Base-by-base conservation (phyloP, 331 rosid species). In the Telfairia occidentalis region DNA sequence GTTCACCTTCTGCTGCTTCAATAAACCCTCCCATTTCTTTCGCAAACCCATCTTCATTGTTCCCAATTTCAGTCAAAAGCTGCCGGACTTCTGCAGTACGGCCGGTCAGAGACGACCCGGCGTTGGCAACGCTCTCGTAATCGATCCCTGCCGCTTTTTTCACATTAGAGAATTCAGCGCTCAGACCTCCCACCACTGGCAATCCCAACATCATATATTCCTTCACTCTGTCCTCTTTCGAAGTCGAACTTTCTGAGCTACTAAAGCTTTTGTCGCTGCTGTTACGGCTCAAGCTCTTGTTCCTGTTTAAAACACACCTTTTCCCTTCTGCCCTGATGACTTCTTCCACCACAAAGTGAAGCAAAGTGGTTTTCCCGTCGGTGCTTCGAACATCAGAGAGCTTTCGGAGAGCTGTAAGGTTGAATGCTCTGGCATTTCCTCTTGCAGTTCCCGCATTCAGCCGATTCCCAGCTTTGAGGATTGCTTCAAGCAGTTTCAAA, bases 401-500 rank as follows among this genome's bases (percentile, higher is more conserved):
- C 74, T 92, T 95, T 52, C 94, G 85, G 1, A 95, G 84, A 78
- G 99, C 83, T 66, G 74, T 81, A 81, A 95, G 90, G 80, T 90
- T 85, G 84, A 95, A 95, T 49, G 99, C 99, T 79, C 89, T 90
- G 24, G 99, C 99, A 80, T 95, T 90, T n/a, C 99, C 99, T 77
- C 99, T 80, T 0, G 91, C 78, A 57, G 99, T 95, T 42, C 97
- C 99, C 0, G 97, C 97, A 78, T 95, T 95, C 96, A 95, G 87
- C 4, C 97, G 88, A 69, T 95, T 95, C 35, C 97, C 99, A 4
- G 99, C 93, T 78, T 95, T 95, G 54, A 95, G 97, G 16, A 92
- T 86, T 19, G 97, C 99, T 80, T 95, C 99, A 12, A 95, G 93
- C 18, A 95, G 90, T 76, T 95, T 95, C 84, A 89, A 70, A 49